Conservation (phyloP, 2,329 filamentous ascomycete species). For the Zasmidium citrigriseum region DNA sequence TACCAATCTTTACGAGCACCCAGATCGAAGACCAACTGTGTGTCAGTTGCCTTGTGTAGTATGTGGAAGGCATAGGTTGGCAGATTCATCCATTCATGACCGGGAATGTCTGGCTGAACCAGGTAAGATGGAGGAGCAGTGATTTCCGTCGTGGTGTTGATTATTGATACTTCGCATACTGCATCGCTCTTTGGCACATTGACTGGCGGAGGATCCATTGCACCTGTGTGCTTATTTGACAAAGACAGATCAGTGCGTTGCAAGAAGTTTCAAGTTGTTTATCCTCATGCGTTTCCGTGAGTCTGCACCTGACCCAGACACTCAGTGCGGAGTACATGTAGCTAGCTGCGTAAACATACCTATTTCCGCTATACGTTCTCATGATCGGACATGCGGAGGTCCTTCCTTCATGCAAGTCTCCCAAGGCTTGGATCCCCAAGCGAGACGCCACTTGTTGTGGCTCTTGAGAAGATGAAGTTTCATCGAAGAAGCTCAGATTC, state of each 20-base stretch:
- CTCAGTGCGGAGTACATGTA: background rate
- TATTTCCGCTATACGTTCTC: background rate
- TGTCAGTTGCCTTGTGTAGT: constrained; percentile 36
- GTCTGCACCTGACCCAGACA: background rate
- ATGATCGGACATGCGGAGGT: background rate
- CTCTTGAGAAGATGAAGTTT: too few species aligned
- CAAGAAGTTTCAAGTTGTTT: too few species aligned
- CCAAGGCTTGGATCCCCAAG: too few species aligned
- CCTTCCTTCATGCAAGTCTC: background rate
- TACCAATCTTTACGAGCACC: constrained; percentile 38
- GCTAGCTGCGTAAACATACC: background rate
- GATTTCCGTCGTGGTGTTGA: constrained; percentile 21
- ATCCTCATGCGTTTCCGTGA: too few species aligned
- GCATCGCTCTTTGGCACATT: background rate
- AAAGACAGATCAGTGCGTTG: too few species aligned
- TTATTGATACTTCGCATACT: constrained; percentile 23
- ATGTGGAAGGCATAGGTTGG: constrained; percentile 48
- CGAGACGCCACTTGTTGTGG: too few species aligned
- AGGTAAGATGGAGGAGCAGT: constrained; percentile 18
- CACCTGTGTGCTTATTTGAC: too few species aligned
- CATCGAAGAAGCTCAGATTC: too few species aligned
- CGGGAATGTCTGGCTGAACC: constrained; percentile 37
- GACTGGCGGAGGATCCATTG: background rate
- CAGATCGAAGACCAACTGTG: constrained; percentile 43
- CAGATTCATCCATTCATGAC: constrained; percentile 32